Conservation (phyloP, 1,284 basidiomycete species). For the Neonothopanus nambi region DNA sequence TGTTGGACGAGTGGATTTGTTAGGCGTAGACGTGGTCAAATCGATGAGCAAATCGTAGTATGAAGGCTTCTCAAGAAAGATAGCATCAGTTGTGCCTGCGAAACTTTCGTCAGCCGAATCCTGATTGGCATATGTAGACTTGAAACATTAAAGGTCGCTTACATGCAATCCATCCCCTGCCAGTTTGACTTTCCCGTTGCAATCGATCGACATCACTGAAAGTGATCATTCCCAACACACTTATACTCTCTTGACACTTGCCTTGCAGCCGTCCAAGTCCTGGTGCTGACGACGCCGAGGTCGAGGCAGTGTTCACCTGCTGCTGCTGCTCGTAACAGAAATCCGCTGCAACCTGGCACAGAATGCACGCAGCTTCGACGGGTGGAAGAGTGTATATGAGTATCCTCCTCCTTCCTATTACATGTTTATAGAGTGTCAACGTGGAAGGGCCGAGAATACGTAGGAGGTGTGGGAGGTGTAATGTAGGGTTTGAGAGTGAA, state of each 20-base stretch:
- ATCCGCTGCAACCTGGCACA: constrained; percentile 74
- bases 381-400: constrained; percentile 77
- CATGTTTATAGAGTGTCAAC: constrained; percentile 75
- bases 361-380: constrained; percentile 73
- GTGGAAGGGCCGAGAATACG: constrained; percentile 75
- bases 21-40: constrained; percentile 63
- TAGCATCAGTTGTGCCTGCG: constrained; percentile 72
- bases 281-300: constrained; percentile 16
- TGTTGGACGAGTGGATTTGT: constrained; percentile 59
- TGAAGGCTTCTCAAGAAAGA: constrained; percentile 75
- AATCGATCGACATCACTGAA: constrained; percentile 68
- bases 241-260: constrained; percentile 53
- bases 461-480: constrained; percentile 67
- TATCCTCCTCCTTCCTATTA: constrained; percentile 68
- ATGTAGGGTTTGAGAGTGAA: constrained; percentile 44
- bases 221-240: constrained; percentile 76
- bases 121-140: neutral
- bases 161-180: constrained; percentile 80
- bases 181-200: constrained; percentile 50
- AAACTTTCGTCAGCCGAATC: constrained; percentile 1
- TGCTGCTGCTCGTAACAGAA: constrained; percentile 64
- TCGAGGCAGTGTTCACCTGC: constrained; percentile 27
- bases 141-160: constrained; percentile 25
- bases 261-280: constrained; percentile 36
- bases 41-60: constrained; percentile 79